Conservation (phyloP, 176 grass and related monocot genomes). For the Leersia perrieri region DNA sequence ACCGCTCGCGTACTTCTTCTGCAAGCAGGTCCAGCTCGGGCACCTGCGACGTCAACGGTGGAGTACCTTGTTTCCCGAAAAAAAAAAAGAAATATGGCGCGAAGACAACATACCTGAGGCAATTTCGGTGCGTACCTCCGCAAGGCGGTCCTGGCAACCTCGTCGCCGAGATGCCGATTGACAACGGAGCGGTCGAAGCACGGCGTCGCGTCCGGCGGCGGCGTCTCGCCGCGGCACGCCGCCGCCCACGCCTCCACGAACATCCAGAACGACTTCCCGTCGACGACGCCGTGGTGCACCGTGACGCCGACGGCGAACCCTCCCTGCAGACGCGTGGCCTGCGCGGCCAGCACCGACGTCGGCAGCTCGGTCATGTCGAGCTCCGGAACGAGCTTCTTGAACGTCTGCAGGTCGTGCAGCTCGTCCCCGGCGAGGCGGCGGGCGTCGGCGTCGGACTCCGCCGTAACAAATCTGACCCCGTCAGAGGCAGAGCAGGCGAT, state of each 20-base stretch:
- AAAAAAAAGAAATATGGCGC: too few species aligned
- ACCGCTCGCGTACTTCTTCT: background rate
- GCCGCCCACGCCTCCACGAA: slow-evolving; percentile 23
- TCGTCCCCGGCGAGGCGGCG: slow-evolving; percentile 27
- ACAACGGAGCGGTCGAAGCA: slow-evolving; percentile 7
- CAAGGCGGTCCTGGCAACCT: background rate
- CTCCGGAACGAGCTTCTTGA: slow-evolving; percentile 36
- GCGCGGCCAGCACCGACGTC: slow-evolving; percentile 36
- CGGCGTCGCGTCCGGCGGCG: background rate
- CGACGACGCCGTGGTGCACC: slow-evolving; percentile 23
- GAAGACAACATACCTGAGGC: background rate
- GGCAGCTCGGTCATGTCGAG: slow-evolving; percentile 39
- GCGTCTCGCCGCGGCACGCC: background rate
- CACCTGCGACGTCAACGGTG: background rate
- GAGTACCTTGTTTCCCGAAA: too few species aligned
- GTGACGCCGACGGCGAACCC: slow-evolving; percentile 15
- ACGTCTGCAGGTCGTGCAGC: slow-evolving; percentile 21
- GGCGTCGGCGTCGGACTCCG: slow-evolving; percentile 39
- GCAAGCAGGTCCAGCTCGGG: rapidly evolving
- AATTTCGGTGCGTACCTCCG: slow-evolving; percentile 12
- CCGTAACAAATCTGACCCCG: slow-evolving; percentile 38
- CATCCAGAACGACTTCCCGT: slow-evolving; percentile 32
- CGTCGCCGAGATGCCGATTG: background rate
- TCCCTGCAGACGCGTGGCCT: slow-evolving; percentile 28
- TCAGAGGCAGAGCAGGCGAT: slow-evolving; percentile 23